Base-by-base conservation (phyloP, 805 yeast genomes). In the Yarrowia sp. region DNA sequence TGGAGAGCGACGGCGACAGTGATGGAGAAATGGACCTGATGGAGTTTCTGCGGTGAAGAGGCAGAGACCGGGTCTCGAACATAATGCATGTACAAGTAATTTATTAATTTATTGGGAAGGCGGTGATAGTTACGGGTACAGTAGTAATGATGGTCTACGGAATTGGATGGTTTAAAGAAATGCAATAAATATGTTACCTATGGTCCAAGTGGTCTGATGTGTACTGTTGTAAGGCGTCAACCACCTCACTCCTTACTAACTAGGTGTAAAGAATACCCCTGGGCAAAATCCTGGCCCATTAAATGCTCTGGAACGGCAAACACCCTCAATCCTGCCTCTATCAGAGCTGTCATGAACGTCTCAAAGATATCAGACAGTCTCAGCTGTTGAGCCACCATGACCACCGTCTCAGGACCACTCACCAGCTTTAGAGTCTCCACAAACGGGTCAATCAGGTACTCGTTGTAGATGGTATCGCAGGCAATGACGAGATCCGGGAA, bases 381-480 rank as follows among this genome's bases (percentile, higher is more conserved):
- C 69, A 88, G 72, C 71, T 88, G 91, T 63, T 87, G 73, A 0
- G 84, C 84, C 1, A 88, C 72, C 2, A 84, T 72, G 0, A 80
- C 78, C 4, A 79, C 80, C 0, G 84, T 76, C 0, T 76, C 63
- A 0, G 68, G 69, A 3, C 78, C 79, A 71, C 72, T 69, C 26
- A 85, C 70, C 35, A 69, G 19, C 26, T 26, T 19, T 26, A 86
- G 46, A 0, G 90, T 80, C 7, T 75, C 74, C 15, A 87, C 76
- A 69, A 88, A 82, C 69, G 77, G 82, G 0, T 82, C 83, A 3
- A 87, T 81, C 52, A 89, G 76, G 71, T 79, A 87, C 68, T 85
- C 89, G 73, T 88, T 88, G 77, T 88, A 88, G 3, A 88, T 81
- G 7, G 90, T 84, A 73, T 88, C 92, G 72, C 88, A 85, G 0